phyloP scores from a whole-genome alignment of 2,329 filamentous ascomycete genomes.

The Fusarium coicis region DNA sequence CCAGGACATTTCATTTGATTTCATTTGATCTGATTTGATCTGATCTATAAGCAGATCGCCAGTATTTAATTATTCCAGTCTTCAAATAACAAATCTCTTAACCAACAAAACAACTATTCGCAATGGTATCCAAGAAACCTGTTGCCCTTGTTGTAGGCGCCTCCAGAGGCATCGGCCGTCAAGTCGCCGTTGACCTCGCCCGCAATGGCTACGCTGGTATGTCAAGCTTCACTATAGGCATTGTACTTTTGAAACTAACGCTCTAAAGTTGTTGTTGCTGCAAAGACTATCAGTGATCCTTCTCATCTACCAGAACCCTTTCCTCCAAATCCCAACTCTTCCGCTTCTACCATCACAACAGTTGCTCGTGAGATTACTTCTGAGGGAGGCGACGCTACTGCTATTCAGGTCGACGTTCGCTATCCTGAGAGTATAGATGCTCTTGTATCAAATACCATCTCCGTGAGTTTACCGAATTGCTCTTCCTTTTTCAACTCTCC shows the following conservation, averaged over 20 bases:
- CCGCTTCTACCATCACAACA: slow-evolving; percentile 80
- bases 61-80: background rate
- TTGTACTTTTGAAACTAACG: background rate
- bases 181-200: slow-evolving; percentile 82
- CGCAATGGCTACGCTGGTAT: slow-evolving; percentile 75
- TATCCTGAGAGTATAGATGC: slow-evolving; percentile 68
- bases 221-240: background rate
- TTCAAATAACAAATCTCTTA: background rate
- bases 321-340: slow-evolving; percentile 81
- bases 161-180: slow-evolving; percentile 82
- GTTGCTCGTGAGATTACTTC: slow-evolving; percentile 78
- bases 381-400: slow-evolving; percentile 70
- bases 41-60: slow-evolving; percentile 4
- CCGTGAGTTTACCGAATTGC: slow-evolving; percentile 15
- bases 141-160: slow-evolving; percentile 81
- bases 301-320: slow-evolving; percentile 64
- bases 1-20: background rate
- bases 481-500: background rate
- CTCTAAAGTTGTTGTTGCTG: slow-evolving; percentile 73
- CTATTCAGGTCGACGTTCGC: slow-evolving; percentile 77
- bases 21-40: background rate
- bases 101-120: background rate
- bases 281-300: slow-evolving; percentile 78
- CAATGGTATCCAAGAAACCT: slow-evolving; percentile 50
- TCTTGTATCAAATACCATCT: slow-evolving; percentile 69